Evolutionary conservation across 2,329 filamentous ascomycete genomes (phyloP), one percentile per base, ranked within the genome.

Genomic region (Botrytis aclada): DNA sequence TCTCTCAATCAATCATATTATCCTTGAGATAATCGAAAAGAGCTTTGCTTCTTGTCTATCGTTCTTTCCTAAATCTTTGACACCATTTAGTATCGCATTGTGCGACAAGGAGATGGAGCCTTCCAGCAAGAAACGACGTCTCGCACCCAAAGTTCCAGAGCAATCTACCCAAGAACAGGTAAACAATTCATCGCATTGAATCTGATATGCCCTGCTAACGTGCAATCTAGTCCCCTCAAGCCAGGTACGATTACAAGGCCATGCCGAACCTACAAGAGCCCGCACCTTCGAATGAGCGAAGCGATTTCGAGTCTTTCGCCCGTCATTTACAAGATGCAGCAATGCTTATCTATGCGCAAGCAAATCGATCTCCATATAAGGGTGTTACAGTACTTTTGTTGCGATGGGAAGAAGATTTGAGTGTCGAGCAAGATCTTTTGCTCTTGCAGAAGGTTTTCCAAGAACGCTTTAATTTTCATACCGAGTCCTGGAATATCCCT

Each of bases 301-400:
- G 76, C 81, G 88, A 90, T 78, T 91, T 91, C 81, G 89, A 91
- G 81, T 86, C 88, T 70, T 91, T 91, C 79, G 89, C 89, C 74
- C 86, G 89, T 64, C 89, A 91, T 82, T 85, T 91, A 62, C 89
- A 91, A 79, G 89, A 91, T 85, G 89, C 89, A 67, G 89, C 89
- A 76, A 90, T 90, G 86, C 84, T 90, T 78, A 90, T 91, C 76
- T 88, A 90, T 79, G 85, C 87, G 75, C 88, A 90, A 81, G 88
- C 87, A 63, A 87, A 90, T 78, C 85, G 85, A 73, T 84, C 85
- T 4, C 85, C 85, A 37, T 90, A 91, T 76, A 85, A 83, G 29
- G 86, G 85, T 72, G 88, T 89, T 22, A 90, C 88, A 6, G 89
- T 89, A 18, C 81, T 91, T 47, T 81, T 91, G 66, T 77, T 91